Base-by-base conservation (phyloP, 1,284 basidiomycete genomes). In the Laetiporus sulphureus region DNA sequence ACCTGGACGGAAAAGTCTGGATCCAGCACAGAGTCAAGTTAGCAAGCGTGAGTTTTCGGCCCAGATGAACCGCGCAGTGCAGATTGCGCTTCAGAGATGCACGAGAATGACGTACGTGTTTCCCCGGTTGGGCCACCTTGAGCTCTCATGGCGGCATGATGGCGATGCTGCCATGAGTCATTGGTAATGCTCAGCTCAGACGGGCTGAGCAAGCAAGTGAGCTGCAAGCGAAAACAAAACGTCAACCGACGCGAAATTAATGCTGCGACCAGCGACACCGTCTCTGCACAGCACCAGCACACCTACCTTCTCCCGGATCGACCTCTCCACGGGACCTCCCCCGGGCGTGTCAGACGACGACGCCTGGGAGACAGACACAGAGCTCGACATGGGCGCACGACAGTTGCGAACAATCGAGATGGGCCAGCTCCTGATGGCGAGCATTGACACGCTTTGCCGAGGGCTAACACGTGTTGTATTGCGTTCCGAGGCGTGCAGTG, bases 141-240 rank as follows among this genome's bases (percentile, higher is more conserved):
- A 39, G 71, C 75, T 56, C 73, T 71, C 86, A 89, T 89, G 37
- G 85, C 66, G 39, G 72, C 71, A 63, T 89, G 85, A 65, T 87
- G 79, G 53, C 79, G 72, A 62, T 89, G 85, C 63, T 83, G 70
- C 72, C 75, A 79, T 35, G 84, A 86, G 56, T 88, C 81, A 62
- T 89, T 89, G 33, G 69, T 69, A 57, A 88, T 79, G 40, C 58
- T 65, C 52, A 88, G 66, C 51, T 68, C 65, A 40, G 69, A 64
- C 27, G 84, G 84, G 51, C 67, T 65, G 43, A 88, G 68, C 35
- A 74, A 61, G 32, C 63, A 58, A 37, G 67, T 73, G 49, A 88
- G 65, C 85, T 86, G 52, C 46, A 45, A 25, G 36, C 30, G 31
- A n/a, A n/a, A 15, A 32, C 18, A 37, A 21, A 4, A 20, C 22